Conservation (phyloP, 2,329 filamentous ascomycete genomes). For the Hypoxylon sp. region DNA sequence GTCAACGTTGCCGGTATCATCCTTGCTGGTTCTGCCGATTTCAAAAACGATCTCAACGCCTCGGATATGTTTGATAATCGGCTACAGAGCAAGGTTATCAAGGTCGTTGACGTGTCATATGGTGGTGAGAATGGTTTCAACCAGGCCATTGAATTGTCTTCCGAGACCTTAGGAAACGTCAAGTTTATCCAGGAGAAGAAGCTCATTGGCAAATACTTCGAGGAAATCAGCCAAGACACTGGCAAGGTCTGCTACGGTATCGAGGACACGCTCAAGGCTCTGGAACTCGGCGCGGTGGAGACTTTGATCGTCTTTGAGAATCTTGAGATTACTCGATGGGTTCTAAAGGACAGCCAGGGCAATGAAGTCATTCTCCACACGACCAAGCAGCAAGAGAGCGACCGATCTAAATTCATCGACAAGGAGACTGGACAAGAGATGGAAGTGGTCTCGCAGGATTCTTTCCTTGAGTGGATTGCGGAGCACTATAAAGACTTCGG, state of each 20-base stretch:
- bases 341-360: constrained; percentile 83
- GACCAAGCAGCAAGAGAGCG: constrained; percentile 84
- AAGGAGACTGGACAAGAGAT: constrained; percentile 97
- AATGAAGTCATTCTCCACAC: constrained; percentile 83
- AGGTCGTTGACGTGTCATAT: constrained; percentile 98
- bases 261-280: constrained; percentile 95
- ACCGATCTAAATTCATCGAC: constrained; percentile 91
- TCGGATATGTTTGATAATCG: constrained; percentile 97
- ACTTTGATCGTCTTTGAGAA: constrained; percentile 97
- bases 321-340: constrained; percentile 92
- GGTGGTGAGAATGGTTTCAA: constrained; percentile 99
- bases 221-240: constrained; percentile 98
- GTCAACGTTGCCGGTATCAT: constrained; percentile 97
- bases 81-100: constrained; percentile 95
- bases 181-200: constrained; percentile 99
- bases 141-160: constrained; percentile 95
- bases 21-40: constrained; percentile 96
- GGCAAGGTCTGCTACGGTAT: constrained; percentile 98
- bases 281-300: constrained; percentile 96
- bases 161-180: constrained; percentile 97
- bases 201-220: constrained; percentile 98
- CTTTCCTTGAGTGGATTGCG: constrained; percentile 99
- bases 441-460: constrained; percentile 87
- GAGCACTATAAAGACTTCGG: constrained; percentile 99
- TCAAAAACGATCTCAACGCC: constrained; percentile 99